Conservation (phyloP, 1,139 yeast species). For the Debaryomycetaceae sp. region DNA sequence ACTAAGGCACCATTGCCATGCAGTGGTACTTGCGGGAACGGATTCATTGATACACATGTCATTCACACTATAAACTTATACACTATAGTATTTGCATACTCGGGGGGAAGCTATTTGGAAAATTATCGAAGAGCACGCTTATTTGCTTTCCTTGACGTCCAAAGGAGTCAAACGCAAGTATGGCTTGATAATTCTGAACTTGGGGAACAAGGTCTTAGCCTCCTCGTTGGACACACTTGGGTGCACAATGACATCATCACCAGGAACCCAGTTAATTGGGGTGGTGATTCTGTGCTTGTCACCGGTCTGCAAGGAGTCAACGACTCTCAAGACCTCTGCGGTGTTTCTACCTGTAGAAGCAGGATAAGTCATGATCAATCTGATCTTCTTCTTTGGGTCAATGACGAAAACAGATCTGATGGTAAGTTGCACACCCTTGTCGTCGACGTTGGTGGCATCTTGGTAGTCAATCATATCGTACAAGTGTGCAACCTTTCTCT, state of each 20-base stretch:
- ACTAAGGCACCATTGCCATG: too few species aligned
- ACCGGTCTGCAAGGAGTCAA: conserved; percentile 75
- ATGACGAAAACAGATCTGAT: conserved; percentile 81
- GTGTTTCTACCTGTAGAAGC: conserved; percentile 88
- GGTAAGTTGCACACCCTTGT: conserved; percentile 69
- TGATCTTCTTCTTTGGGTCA: conserved; percentile 72
- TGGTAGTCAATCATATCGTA: conserved; percentile 85
- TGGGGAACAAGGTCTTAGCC: conserved; percentile 71
- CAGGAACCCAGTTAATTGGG: conserved; percentile 85
- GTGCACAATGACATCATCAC: conserved; percentile 82
- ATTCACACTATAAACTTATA: neutral
- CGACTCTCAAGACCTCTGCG: conserved; percentile 77
- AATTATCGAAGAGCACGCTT: neutral
- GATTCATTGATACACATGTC: neutral
- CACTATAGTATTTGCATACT: neutral
- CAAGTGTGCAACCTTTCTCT: conserved; percentile 61
- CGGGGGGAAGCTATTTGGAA: neutral
- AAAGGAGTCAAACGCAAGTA: conserved; percentile 52
- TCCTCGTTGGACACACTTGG: conserved; percentile 69
- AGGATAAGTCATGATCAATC: conserved; percentile 75
- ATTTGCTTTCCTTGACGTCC: conserved; percentile 11
- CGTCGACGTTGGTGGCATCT: conserved; percentile 75
- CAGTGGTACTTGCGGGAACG: too few species aligned
- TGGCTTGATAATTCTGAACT: conserved; percentile 74
- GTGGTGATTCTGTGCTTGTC: conserved; percentile 73